Evolutionary conservation across 345 rosid species (phyloP).

Genomic region (Brassica juncea): DNA sequence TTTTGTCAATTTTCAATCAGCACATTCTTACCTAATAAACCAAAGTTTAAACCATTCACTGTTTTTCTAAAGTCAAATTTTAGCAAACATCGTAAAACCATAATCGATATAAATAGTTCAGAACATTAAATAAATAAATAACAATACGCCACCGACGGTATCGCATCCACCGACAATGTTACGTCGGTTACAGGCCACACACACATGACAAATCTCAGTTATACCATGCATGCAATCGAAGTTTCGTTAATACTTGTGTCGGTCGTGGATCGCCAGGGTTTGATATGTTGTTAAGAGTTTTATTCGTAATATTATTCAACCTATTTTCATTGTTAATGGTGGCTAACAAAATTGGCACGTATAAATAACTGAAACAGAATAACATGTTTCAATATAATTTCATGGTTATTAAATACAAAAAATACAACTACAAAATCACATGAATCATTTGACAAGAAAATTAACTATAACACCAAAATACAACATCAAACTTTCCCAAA

Average conservation of each 20-base stretch:
- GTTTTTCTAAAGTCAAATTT: not conserved
- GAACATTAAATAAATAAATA: slow-evolving; percentile 7
- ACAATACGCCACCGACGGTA: slow-evolving; percentile 33
- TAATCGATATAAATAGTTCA: not conserved
- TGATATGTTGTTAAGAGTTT: not conserved
- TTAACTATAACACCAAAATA: slow-evolving; percentile 12
- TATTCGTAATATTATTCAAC: not conserved
- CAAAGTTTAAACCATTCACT: not conserved
- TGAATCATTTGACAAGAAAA: slow-evolving; percentile 16
- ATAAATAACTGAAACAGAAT: not conserved
- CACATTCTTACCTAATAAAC: not conserved
- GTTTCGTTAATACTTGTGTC: not conserved
- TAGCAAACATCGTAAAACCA: not conserved
- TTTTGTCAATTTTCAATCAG: not conserved
- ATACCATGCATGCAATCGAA: not conserved
- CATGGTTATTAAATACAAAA: slow-evolving; percentile 21
- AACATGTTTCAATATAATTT: slow-evolving; percentile 18
- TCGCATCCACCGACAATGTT: slow-evolving; percentile 34
- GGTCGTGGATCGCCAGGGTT: not conserved
- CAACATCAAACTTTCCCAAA: not conserved
- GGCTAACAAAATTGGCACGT: slow-evolving; percentile 2
- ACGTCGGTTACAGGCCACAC: slow-evolving; percentile 27
- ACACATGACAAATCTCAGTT: not conserved
- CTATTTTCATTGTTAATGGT: not conserved
- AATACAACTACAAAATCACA: slow-evolving; percentile 24